Evolutionary conservation across 192 early-diverging fungal genomes (phyloP).

Genomic region (Gigaspora rosea): DNA sequence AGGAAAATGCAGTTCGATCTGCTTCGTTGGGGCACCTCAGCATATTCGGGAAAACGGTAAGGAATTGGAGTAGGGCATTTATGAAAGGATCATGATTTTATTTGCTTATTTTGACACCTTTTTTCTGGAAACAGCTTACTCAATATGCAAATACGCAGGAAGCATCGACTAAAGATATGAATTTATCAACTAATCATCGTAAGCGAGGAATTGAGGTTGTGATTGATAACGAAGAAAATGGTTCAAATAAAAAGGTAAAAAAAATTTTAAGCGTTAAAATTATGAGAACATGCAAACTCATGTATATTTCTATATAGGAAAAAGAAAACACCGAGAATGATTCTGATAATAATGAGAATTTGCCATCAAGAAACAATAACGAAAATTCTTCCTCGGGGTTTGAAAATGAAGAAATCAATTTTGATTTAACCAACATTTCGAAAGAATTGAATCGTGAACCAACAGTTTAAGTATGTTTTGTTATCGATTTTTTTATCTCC

Average conservation of each 20-base stretch:
- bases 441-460: constrained; percentile 7
- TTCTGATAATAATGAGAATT: background rate
- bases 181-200: constrained; percentile 11
- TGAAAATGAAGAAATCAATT: constrained; percentile 11
- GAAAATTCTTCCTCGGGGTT: background rate
- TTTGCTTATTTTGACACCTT: constrained; percentile 30
- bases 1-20: constrained; percentile 27
- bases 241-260: constrained; percentile 13
- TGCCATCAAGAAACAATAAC: background rate
- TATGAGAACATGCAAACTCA: constrained; percentile 4
- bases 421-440: constrained; percentile 8
- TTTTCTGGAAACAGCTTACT: constrained; percentile 32
- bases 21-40: constrained; percentile 29
- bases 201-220: constrained; percentile 7
- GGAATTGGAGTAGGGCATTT: constrained; percentile 23
- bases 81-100: constrained; percentile 22
- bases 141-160: constrained; percentile 32
- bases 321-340: background rate
- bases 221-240: constrained; percentile 3
- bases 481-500: constrained; percentile 6
- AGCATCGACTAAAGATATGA: constrained; percentile 4
- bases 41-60: constrained; percentile 26
- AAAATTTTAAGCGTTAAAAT: background rate
- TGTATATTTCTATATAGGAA: constrained; percentile 14
- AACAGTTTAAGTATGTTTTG: constrained; percentile 10